Evolutionary conservation across 2,329 filamentous ascomycete species (phyloP).

Genomic region (Stachybotrys chartarum): DNA sequence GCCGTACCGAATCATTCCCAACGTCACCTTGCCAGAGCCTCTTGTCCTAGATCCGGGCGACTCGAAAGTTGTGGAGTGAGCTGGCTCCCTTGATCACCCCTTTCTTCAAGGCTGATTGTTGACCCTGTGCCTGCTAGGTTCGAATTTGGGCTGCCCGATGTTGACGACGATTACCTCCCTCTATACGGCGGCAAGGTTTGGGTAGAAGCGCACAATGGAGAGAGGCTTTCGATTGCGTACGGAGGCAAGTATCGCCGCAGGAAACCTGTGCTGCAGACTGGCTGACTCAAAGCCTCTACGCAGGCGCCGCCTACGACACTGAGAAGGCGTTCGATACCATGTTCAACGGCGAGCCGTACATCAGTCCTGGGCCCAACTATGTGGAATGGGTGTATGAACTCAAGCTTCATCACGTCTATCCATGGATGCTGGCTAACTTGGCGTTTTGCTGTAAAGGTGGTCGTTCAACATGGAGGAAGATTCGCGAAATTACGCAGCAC

Average conservation of each 20-base stretch:
- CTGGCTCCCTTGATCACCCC: background rate
- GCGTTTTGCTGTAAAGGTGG: conserved; percentile 9
- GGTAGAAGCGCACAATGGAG: conserved; percentile 30
- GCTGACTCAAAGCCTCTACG: background rate
- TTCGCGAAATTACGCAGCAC: conserved; percentile 20
- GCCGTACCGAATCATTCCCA: conserved; percentile 19
- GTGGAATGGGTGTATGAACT: background rate
- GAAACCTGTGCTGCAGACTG: background rate
- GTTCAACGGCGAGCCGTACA: conserved; percentile 20
- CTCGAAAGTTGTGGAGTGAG: conserved; percentile 19
- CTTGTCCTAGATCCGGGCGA: conserved; percentile 19
- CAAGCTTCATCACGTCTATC: background rate
- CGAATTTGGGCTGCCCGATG: conserved; percentile 18
- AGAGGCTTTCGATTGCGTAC: conserved; percentile 34
- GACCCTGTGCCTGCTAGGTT: conserved; percentile 12
- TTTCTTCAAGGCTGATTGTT: background rate
- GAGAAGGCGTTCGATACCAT: conserved; percentile 30
- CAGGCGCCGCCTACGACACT: conserved; percentile 28
- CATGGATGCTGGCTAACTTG: background rate
- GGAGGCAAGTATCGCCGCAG: conserved; percentile 16
- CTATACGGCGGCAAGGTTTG: conserved; percentile 37
- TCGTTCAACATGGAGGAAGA: conserved; percentile 20
- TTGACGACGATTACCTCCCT: conserved; percentile 27
- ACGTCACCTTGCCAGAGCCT: conserved; percentile 18
- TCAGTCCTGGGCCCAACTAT: conserved; percentile 4